Conservation (phyloP, 345 rosid genomes). For the Eucalyptus dawsonii region DNA sequence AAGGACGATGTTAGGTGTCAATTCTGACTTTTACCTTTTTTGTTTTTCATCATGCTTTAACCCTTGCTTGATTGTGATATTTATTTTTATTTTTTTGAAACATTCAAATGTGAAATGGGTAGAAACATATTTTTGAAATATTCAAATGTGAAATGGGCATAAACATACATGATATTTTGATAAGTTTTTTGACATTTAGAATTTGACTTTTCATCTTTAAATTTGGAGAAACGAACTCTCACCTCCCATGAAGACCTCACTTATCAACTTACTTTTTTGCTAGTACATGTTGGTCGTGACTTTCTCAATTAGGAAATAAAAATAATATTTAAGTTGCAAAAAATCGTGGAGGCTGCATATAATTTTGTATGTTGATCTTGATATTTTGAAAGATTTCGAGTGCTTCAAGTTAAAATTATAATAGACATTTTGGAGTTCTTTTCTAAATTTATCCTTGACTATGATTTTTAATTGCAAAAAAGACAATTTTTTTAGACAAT, state of each 20-base stretch:
- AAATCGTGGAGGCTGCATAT: background rate
- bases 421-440: background rate
- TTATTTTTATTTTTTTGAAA: background rate
- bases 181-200: background rate
- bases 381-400: background rate
- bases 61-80: background rate
- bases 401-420: background rate
- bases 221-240: background rate
- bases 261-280: background rate
- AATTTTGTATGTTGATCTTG: background rate
- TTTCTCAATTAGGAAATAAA: background rate
- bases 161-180: background rate
- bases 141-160: background rate
- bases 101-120: background rate
- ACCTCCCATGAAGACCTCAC: background rate
- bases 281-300: background rate
- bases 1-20: background rate
- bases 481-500: background rate
- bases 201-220: background rate
- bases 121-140: background rate
- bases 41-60: background rate
- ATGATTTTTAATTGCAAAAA: background rate
- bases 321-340: background rate
- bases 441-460: background rate
- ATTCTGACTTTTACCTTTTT: background rate